phyloP scores from a whole-genome alignment of 1,284 basidiomycete genomes.

The Tetrapyrgos nigripes region DNA sequence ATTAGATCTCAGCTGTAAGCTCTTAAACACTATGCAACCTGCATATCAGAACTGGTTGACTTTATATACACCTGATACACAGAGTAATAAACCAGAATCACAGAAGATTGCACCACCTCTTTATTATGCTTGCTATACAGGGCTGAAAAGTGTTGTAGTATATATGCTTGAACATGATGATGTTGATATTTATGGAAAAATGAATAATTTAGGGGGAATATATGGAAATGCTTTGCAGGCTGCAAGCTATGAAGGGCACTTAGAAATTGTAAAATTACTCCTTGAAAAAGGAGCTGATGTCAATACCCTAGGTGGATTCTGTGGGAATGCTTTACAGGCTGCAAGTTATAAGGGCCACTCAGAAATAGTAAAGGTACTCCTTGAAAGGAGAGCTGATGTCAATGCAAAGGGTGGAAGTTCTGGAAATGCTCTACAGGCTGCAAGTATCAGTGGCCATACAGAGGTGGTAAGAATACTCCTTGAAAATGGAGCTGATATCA shows the following conservation, averaged over 20 bases:
- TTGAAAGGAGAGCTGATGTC: not conserved
- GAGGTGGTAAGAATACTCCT: not conserved
- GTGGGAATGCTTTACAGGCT: not conserved
- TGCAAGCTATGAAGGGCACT: not conserved
- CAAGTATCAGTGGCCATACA: not conserved
- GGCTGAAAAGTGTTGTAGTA: not conserved
- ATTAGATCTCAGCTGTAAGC: no score
- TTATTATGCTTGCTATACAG: not conserved
- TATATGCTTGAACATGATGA: not conserved
- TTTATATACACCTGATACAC: no score
- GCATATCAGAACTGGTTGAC: no score
- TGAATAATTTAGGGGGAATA: no score
- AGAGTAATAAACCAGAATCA: no score
- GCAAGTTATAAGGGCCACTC: no score
- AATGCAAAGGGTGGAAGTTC: not conserved
- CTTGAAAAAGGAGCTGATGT: not conserved
- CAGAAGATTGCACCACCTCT: not conserved
- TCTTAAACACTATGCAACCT: no score
- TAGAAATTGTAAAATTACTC: not conserved
- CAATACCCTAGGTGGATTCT: not conserved
- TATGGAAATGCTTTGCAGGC: not conserved
- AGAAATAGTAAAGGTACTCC: no score
- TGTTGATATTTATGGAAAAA: not conserved
- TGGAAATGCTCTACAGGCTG: slow-evolving; percentile 6
- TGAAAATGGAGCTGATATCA: not conserved